Percentiles rank a stretch among this genome's conserved stretches.
phyloP scores from a whole-genome alignment of 2,329 filamentous ascomycete species.

The Spiromastix sp. region DNA sequence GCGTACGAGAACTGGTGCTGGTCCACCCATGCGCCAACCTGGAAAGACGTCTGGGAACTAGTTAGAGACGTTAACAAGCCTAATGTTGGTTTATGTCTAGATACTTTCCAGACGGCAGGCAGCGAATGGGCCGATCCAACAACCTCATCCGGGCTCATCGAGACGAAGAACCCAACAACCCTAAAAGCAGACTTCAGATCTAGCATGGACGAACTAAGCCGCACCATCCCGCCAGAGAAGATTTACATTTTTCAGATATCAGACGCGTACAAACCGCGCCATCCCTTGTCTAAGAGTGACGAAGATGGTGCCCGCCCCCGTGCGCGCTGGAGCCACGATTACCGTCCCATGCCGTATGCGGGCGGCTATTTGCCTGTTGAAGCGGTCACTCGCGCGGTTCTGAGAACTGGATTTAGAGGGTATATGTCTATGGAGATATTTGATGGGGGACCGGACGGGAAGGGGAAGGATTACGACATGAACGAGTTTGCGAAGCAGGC shows the following conservation, averaged over 20 bases:
- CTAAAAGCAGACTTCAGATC: constrained; percentile 41
- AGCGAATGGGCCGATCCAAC: constrained; percentile 65
- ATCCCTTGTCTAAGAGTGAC: constrained; percentile 44
- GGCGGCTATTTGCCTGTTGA: constrained; percentile 61
- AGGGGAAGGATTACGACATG: constrained; percentile 42
- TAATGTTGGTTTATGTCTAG: constrained; percentile 65
- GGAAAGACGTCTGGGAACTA: constrained; percentile 61
- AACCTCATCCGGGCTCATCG: constrained; percentile 49
- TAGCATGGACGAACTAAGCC: constrained; percentile 47
- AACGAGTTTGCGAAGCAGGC: constrained; percentile 41
- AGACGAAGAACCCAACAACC: constrained; percentile 31
- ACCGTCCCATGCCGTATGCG: constrained; percentile 57
- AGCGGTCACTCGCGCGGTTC: constrained; percentile 54
- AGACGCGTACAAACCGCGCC: constrained; percentile 57
- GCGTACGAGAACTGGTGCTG: constrained; percentile 80
- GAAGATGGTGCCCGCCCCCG: constrained; percentile 48
- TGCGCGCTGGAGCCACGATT: constrained; percentile 61
- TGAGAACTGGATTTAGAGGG: constrained; percentile 55
- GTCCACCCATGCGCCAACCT: constrained; percentile 58
- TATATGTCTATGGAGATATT: constrained; percentile 65
- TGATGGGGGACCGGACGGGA: constrained; percentile 47
- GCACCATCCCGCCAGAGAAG: constrained; percentile 54
- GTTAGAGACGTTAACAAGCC: constrained; percentile 50
- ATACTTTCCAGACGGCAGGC: constrained; percentile 67
- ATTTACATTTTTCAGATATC: constrained; percentile 67